phyloP scores from a whole-genome alignment of 202 grass and related monocot genomes.

The Dendrocalamus latiflorus region DNA sequence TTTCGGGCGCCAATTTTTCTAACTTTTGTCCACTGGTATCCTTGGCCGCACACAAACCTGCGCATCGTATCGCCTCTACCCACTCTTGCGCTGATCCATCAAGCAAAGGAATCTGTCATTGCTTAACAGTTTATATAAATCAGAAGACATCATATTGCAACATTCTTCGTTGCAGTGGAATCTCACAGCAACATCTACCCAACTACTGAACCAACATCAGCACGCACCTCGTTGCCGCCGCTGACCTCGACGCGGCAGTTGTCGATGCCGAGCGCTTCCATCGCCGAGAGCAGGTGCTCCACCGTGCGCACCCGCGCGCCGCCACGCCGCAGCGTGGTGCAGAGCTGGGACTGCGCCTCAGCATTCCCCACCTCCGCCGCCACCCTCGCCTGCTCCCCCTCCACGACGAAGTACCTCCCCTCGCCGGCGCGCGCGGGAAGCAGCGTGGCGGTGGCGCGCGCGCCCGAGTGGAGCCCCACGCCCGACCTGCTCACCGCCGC shows the following conservation, averaged over 20 bases:
- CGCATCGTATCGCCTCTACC: slow-evolving; percentile 51
- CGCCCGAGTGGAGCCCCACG: slow-evolving; percentile 67
- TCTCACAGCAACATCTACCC: not conserved
- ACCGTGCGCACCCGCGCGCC: slow-evolving; percentile 54
- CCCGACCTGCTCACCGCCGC: slow-evolving; percentile 50
- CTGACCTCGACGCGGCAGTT: slow-evolving; percentile 73
- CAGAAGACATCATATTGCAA: not conserved
- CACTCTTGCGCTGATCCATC: slow-evolving; percentile 96
- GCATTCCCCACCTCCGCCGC: slow-evolving; percentile 54
- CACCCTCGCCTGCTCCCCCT: slow-evolving; percentile 26
- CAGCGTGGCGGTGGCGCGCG: slow-evolving; percentile 35
- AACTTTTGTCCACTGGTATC: slow-evolving; percentile 42
- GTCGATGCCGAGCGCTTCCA: slow-evolving; percentile 81
- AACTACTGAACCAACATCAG: not conserved
- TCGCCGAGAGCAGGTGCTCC: slow-evolving; percentile 78
- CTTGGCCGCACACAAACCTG: slow-evolving; percentile 46
- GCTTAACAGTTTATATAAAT: slow-evolving; percentile 36
- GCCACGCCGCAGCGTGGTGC: slow-evolving; percentile 58
- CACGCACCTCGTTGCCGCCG: slow-evolving; percentile 66
- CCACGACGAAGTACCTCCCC: slow-evolving; percentile 66
- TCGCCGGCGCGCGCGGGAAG: slow-evolving; percentile 71
- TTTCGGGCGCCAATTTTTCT: slow-evolving; percentile 62
- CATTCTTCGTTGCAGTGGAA: not conserved
- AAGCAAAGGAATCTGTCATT: slow-evolving; percentile 82
- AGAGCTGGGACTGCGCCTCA: slow-evolving; percentile 51